Evolutionary conservation across 2,329 filamentous ascomycete species (phyloP).

Genomic region (Arthrinium phaeospermum): DNA sequence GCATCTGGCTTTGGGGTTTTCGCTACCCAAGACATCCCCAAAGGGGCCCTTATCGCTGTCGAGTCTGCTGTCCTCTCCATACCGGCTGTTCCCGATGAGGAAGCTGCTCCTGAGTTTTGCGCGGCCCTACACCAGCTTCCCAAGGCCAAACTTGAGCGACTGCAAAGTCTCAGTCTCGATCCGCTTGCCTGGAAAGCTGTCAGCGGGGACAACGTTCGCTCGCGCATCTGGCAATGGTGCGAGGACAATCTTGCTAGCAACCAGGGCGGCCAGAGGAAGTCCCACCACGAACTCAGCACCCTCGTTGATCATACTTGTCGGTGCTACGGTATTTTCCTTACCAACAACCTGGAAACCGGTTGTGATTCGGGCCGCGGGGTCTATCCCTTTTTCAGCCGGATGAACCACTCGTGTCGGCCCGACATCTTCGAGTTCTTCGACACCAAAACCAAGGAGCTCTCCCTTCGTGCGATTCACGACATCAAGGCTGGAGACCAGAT

Average conservation of each 20-base stretch:
- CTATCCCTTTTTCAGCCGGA: constrained; percentile 30
- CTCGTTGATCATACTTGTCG: constrained; percentile 21
- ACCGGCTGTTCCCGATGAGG: constrained; percentile 21
- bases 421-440: constrained; percentile 33
- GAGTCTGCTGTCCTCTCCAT: constrained; percentile 27
- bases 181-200: neutral
- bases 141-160: neutral
- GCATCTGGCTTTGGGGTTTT: constrained; percentile 25
- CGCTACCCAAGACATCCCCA: constrained; percentile 26
- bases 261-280: constrained; percentile 17
- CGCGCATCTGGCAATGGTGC: constrained; percentile 5
- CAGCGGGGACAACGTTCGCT: neutral
- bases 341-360: constrained; percentile 27
- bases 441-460: constrained; percentile 28
- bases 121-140: neutral
- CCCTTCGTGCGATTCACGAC: constrained; percentile 31
- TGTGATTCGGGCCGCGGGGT: constrained; percentile 27
- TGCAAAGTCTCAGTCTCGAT: constrained; percentile 11
- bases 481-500: constrained; percentile 33
- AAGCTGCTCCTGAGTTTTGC: constrained; percentile 17
- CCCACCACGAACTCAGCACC: constrained; percentile 24
- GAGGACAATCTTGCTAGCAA: constrained; percentile 21
- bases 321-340: constrained; percentile 25
- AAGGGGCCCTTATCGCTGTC: constrained; percentile 27
- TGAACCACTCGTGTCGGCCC: constrained; percentile 33